A percentile compares a stretch with the other conserved stretches of the same genome.
phyloP scores from a whole-genome alignment of 75 land plant genomes.

The Cryptomeria japonica region DNA sequence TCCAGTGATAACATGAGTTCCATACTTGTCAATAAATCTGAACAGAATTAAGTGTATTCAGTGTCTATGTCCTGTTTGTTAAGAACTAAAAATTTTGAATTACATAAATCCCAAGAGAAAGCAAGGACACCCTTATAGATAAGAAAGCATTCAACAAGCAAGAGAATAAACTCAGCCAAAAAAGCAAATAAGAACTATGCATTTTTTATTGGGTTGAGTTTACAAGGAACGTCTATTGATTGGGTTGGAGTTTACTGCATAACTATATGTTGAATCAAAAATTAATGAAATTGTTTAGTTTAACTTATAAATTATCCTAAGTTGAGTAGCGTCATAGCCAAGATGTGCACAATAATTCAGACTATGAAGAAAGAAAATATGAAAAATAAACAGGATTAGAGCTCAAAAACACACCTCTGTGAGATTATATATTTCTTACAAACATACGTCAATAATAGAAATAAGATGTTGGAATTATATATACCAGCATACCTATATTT shows the following conservation, averaged over 20 bases:
- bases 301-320: neutral
- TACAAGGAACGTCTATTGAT: neutral
- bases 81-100: neutral
- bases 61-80: neutral
- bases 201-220: neutral
- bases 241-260: neutral
- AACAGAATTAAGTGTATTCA: neutral
- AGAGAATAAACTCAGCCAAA: neutral
- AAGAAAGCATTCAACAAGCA: neutral
- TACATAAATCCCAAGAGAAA: neutral
- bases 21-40: slow-evolving; percentile 92
- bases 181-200: neutral
- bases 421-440: neutral
- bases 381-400: neutral
- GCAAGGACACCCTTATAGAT: neutral
- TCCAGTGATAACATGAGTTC: slow-evolving; percentile 78
- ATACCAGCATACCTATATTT: too few species aligned
- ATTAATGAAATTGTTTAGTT: neutral
- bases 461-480: neutral
- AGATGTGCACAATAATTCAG: neutral
- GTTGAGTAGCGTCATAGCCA: neutral
- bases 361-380: neutral
- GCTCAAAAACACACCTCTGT: neutral
- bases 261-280: neutral
- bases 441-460: neutral